These are phyloP conservation scores for Bruguiera parviflora DNA, from an alignment of 345 rosid species.

Conservation along the genomic window DNA sequence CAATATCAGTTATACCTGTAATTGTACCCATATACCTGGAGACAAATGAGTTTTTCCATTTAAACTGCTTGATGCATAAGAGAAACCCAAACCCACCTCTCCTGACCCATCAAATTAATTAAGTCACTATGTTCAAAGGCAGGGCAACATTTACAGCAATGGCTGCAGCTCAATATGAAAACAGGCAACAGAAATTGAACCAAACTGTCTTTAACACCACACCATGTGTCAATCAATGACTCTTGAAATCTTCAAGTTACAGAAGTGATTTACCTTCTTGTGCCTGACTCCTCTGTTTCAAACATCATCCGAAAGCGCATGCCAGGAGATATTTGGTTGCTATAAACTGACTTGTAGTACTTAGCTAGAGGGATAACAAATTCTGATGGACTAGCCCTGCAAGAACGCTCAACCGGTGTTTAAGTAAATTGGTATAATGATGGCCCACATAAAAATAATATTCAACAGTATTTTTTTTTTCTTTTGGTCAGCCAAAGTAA, in stretches of 20 bases:
- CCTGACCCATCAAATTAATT: background rate
- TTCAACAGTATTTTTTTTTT: background rate
- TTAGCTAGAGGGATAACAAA: conserved; percentile 93
- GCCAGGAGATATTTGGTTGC: conserved; percentile 78
- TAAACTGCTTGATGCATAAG: background rate
- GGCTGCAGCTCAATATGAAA: no score
- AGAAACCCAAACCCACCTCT: background rate
- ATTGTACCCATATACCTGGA: conserved; percentile 96
- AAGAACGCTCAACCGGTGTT: conserved; percentile 9
- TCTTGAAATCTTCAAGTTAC: background rate
- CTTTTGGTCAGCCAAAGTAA: background rate
- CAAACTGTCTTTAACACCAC: no score
- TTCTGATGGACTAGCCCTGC: conserved; percentile 91
- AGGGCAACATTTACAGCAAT: background rate
- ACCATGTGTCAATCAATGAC: no score
- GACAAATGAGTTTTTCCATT: conserved; percentile 5
- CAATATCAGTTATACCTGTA: conserved; percentile 84
- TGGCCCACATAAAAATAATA: background rate
- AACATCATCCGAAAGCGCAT: conserved; percentile 98
- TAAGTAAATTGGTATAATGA: background rate
- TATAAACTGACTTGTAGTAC: conserved; percentile 73
- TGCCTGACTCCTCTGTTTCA: conserved; percentile 95
- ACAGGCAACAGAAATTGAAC: no score
- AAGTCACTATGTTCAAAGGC: background rate
- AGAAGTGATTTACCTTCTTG: conserved; percentile 46